These are phyloP conservation scores for Knufia fluminis DNA, from an alignment of 2,329 filamentous ascomycete species.

Conservation along the genomic window DNA sequence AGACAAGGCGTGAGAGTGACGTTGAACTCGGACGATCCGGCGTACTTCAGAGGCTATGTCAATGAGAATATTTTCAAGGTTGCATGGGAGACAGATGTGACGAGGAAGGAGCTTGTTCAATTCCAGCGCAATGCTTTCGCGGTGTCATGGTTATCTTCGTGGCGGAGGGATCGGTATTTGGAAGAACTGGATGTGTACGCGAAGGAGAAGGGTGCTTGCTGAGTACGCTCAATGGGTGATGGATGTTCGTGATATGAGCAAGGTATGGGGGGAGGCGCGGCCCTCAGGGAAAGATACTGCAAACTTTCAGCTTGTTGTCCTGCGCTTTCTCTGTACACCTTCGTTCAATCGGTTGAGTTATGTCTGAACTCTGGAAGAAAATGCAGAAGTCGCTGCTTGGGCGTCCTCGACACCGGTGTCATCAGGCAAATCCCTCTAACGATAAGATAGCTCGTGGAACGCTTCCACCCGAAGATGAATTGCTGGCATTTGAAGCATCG, in stretches of 20 bases:
- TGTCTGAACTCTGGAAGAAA: too few relatives aligned
- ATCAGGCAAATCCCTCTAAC: not conserved
- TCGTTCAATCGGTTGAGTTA: too few relatives aligned
- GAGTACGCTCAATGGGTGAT: too few relatives aligned
- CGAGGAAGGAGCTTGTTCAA: conserved; percentile 20
- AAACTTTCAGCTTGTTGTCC: too few relatives aligned
- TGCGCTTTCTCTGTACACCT: too few relatives aligned
- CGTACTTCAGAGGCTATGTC: conserved; percentile 23
- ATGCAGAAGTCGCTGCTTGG: too few relatives aligned
- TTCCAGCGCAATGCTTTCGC: conserved; percentile 20
- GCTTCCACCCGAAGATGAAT: not conserved
- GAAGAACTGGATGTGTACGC: conserved; percentile 17
- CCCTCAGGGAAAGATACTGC: too few relatives aligned
- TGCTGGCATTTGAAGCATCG: not conserved
- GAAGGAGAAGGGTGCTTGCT: not conserved
- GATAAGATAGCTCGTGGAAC: not conserved
- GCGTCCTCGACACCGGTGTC: not conserved
- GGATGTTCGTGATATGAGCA: too few relatives aligned
- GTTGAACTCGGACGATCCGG: conserved; percentile 22
- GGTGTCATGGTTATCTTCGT: conserved; percentile 20
- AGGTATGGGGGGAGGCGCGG: too few relatives aligned
- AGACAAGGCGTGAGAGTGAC: conserved; percentile 20
- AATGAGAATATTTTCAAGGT: too few relatives aligned
- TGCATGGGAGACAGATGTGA: too few relatives aligned
- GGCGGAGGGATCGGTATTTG: conserved; percentile 18